Evolutionary conservation across 1,139 yeast species (phyloP).

Genomic region (Arxiozyma telluris): DNA sequence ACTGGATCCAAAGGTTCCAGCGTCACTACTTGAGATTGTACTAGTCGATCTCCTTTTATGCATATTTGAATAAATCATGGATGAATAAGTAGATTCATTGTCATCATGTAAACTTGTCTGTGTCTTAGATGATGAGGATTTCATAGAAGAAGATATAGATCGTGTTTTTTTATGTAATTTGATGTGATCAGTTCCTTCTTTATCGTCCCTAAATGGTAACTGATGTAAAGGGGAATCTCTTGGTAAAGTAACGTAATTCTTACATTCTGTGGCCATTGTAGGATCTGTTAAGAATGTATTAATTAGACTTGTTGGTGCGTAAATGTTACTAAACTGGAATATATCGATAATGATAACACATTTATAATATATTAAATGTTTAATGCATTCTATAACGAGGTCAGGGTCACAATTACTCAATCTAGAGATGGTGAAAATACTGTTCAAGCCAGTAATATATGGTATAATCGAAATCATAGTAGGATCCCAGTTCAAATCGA

Average conservation of each 20-base stretch:
- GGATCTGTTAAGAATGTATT: slow-evolving; percentile 56
- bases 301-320: slow-evolving; percentile 80
- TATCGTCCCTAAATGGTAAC: slow-evolving; percentile 25
- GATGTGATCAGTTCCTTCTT: neutral
- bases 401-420: slow-evolving; percentile 74
- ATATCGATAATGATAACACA: slow-evolving; percentile 77
- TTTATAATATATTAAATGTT: slow-evolving; percentile 82
- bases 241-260: slow-evolving; percentile 56
- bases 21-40: slow-evolving; percentile 12
- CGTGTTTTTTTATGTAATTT: slow-evolving; percentile 6
- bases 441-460: slow-evolving; percentile 78
- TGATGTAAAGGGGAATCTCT: slow-evolving; percentile 16
- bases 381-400: slow-evolving; percentile 77
- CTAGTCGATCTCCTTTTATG: slow-evolving; percentile 18
- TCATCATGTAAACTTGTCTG: slow-evolving; percentile 3
- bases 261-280: slow-evolving; percentile 75
- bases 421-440: slow-evolving; percentile 66
- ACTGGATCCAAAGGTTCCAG: neutral
- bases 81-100: slow-evolving; percentile 4
- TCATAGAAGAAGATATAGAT: slow-evolving; percentile 8
- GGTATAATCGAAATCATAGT: slow-evolving; percentile 86
- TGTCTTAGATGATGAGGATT: neutral
- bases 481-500: slow-evolving; percentile 95
- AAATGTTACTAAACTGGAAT: slow-evolving; percentile 79
- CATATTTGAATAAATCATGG: slow-evolving; percentile 6